Evolutionary conservation across 2,329 filamentous ascomycete genomes (phyloP), one percentile per base, ranked within the genome.

Genomic region (Talaromyces marneffei): DNA sequence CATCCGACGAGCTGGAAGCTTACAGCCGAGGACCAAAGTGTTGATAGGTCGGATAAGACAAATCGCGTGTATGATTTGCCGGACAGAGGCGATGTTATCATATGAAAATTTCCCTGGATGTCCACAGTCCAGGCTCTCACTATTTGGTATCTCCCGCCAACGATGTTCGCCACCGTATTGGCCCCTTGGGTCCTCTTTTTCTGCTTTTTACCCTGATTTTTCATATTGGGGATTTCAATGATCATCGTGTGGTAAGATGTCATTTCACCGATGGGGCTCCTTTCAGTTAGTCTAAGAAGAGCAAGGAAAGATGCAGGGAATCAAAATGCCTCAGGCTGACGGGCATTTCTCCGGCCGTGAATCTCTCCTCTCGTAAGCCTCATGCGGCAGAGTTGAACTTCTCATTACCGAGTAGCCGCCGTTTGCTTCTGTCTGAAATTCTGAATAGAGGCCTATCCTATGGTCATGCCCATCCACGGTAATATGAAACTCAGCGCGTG

Each of bases 141-240:
- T n/a, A n/a, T 57, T 57, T 29, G 55, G 57, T 14, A 25, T n/a
- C 31, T 53, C 37, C 57, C 57, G 37, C 48, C 27, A 42, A 53
- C 29, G 48, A 54, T 42, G 57, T 25, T 57, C 29, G 55, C 55
- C 57, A 31, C 50, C 20, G 31, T 27, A 40, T 29, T 27, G 14
- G 23, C 33, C 39, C 27, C 2, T 29, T 27, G 14, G 23, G 29
- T 50, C 27, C 2, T 20, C 27, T 29, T 27, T 6, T 23, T 18
- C 46, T 2, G 52, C 12, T 25, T 59, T 29, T 40, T 18, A 25
- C 7, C 8, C 23, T 35, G 16, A 18, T 16, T 52, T 31, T 48
- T 44, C 37, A 20, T 40, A 20, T 40, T 18, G 16, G 37, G n/a
- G 33, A 39, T 7, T n/a, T 39, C 37, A 16, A 40, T 18, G 37